Evolutionary conservation across 208 protist species (phyloP), one percentile per base, ranked within the genome.

Genomic region (Blastocrithidia nonstop): DNA sequence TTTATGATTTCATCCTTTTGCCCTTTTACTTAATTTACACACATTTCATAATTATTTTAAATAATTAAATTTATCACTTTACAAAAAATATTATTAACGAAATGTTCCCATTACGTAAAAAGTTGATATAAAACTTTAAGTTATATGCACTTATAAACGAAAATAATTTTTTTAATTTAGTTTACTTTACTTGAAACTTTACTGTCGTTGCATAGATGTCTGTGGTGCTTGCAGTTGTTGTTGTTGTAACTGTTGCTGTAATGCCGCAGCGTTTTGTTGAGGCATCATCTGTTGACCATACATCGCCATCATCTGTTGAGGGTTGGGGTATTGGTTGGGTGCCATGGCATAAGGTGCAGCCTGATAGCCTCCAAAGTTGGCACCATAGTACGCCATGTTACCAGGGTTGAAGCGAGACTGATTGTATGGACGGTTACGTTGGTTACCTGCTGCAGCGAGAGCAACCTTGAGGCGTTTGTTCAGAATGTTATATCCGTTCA

Each of bases 381-480:
- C 57, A 33, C 59, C 55, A 49, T 75, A 71, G 51, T 47, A 52
- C 41, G 53, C 47, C 49, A 45, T 54, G 45, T 36, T 41, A 45
- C 43, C 52, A 24, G 36, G 53, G 15, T 58, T 74, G n/a, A 67
- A 56, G 55, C 47, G 52, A 48, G 16, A 36, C 36, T 49, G 44
- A 39, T 50, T 29, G 53, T 62, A 54, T 39, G 54, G 49, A 28
- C 61, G 51, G 21, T 28, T 35, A 11, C 65, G 67, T 48, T 78
- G 73, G 36, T 83, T 63, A 20, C 69, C 73, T 32, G 51, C 54
- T 28, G 68, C 66, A 11, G 74, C 74, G 16, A 79, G 53, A 38
- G 74, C 74, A 32, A 84, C 74, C 74, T 79, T 84, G 38, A 84
- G 69, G 57, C 74, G 69, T 61, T 84, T 84, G 69, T 78, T 84